These are phyloP conservation scores for Podochytrium sp. DNA, from an alignment of 192 early-diverging fungal species.

Conservation along the genomic window DNA sequence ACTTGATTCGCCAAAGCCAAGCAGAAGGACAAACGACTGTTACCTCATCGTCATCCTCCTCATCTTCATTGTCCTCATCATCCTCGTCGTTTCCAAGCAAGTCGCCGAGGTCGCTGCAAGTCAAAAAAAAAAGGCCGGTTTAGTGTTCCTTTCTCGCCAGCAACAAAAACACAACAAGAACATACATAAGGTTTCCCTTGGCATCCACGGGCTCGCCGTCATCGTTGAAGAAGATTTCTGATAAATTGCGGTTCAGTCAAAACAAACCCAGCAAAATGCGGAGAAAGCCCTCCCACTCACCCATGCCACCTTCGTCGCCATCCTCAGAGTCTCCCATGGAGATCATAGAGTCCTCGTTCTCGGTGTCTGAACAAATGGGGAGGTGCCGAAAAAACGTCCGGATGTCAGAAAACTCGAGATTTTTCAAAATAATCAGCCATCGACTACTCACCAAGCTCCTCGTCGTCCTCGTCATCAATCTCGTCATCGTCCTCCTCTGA, in stretches of 20 bases:
- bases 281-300: too few species aligned
- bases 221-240: background rate
- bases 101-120: background rate
- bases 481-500: background rate
- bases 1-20: too few species aligned
- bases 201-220: background rate
- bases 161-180: too few species aligned
- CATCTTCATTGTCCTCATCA: background rate
- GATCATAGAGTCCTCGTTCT: too few species aligned
- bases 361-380: too few species aligned
- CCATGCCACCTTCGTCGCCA: too few species aligned
- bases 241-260: background rate
- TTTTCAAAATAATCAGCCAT: too few species aligned
- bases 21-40: too few species aligned
- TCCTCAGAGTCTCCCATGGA: too few species aligned
- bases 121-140: background rate
- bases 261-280: background rate
- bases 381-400: too few species aligned
- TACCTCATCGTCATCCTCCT: background rate
- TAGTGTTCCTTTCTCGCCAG: background rate
- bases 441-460: too few species aligned
- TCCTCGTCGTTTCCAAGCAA: slow-evolving; percentile 1
- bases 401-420: too few species aligned
- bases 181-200: background rate
- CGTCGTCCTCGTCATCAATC: background rate